phyloP scores from a whole-genome alignment of 768 basidiomycete genomes.

The Lanmaoa pseudosensibilis region DNA sequence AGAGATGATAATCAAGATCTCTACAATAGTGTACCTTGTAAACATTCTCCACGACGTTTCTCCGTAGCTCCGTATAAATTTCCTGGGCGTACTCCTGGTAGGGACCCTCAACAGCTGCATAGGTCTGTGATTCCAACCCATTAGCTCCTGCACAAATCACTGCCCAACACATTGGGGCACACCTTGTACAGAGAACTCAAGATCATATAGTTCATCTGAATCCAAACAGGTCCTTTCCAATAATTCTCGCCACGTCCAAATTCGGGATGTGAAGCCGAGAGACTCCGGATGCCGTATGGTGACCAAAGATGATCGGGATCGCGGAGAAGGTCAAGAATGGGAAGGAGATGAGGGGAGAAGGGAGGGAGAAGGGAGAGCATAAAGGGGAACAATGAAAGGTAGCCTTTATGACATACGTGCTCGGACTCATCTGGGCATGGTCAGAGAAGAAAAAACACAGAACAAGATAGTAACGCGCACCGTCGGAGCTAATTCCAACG shows the following conservation, averaged over 20 bases:
- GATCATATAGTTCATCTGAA: slow-evolving; percentile 95
- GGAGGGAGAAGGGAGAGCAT: slow-evolving; percentile 77
- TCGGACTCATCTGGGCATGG: slow-evolving; percentile 75
- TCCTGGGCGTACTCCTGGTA: slow-evolving; percentile 69
- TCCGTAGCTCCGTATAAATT: slow-evolving; percentile 79
- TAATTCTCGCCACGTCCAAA: slow-evolving; percentile 95
- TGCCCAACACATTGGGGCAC: background rate
- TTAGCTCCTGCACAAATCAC: background rate
- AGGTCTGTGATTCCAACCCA: slow-evolving; percentile 52
- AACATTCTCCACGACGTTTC: slow-evolving; percentile 84
- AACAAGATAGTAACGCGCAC: slow-evolving; percentile 38
- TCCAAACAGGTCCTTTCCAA: slow-evolving; percentile 96
- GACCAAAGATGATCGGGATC: slow-evolving; percentile 92
- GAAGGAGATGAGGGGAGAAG: slow-evolving; percentile 74
- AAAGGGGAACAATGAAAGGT: slow-evolving; percentile 93
- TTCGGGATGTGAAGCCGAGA: slow-evolving; percentile 84
- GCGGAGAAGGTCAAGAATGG: slow-evolving; percentile 76
- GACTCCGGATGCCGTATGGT: slow-evolving; percentile 80
- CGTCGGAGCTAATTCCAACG: slow-evolving; percentile 78
- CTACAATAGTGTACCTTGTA: slow-evolving; percentile 48
- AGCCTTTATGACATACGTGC: slow-evolving; percentile 89
- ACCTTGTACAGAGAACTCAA: slow-evolving; percentile 79
- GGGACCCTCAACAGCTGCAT: slow-evolving; percentile 78
- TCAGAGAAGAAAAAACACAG: slow-evolving; percentile 3
- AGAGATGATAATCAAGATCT: background rate